Percentiles rank a stretch among this genome's conserved stretches.
phyloP scores from a whole-genome alignment of 768 basidiomycete species.

The Termitomyces heimii region DNA sequence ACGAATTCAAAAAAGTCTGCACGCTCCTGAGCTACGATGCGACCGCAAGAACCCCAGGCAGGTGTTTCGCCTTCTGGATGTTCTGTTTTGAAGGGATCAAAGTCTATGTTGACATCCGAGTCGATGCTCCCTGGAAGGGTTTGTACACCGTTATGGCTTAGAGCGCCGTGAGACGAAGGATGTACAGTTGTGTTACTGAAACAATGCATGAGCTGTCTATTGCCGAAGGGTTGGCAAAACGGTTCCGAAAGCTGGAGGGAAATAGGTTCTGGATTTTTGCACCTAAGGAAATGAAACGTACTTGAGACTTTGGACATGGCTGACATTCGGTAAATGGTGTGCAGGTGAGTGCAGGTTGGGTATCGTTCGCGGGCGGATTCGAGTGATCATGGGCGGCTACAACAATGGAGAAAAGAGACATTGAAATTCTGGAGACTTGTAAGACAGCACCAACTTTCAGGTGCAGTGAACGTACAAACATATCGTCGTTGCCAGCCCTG shows the following conservation, averaged over 20 bases:
- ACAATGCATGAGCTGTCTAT: conserved; percentile 86
- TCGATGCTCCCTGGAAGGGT: conserved; percentile 15
- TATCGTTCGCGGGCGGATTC: conserved; percentile 20
- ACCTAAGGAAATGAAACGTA: conserved; percentile 23
- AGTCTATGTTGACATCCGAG: neutral
- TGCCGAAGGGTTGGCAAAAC: conserved; percentile 95
- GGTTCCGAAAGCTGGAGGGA: conserved; percentile 66
- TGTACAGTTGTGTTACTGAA: conserved; percentile 29
- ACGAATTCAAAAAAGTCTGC: conserved; percentile 91
- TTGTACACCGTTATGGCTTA: conserved; percentile 6
- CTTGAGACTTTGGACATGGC: conserved; percentile 58
- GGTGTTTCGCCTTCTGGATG: conserved; percentile 51
- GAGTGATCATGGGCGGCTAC: conserved; percentile 9
- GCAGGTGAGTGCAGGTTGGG: conserved; percentile 32
- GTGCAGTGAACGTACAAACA: conserved; percentile 22
- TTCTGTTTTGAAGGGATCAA: conserved; percentile 4
- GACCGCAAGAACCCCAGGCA: conserved; percentile 93
- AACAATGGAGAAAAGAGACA: conserved; percentile 13
- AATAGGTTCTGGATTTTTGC: neutral
- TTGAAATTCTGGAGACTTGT: conserved; percentile 9
- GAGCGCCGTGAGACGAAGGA: conserved; percentile 15
- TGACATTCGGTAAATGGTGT: conserved; percentile 53
- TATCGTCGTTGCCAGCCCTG: conserved; percentile 25
- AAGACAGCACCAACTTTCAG: neutral
- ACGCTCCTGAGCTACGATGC: conserved; percentile 71